Conservation (phyloP, 2,329 filamentous ascomycete genomes). For the Diaporthe australafricana region DNA sequence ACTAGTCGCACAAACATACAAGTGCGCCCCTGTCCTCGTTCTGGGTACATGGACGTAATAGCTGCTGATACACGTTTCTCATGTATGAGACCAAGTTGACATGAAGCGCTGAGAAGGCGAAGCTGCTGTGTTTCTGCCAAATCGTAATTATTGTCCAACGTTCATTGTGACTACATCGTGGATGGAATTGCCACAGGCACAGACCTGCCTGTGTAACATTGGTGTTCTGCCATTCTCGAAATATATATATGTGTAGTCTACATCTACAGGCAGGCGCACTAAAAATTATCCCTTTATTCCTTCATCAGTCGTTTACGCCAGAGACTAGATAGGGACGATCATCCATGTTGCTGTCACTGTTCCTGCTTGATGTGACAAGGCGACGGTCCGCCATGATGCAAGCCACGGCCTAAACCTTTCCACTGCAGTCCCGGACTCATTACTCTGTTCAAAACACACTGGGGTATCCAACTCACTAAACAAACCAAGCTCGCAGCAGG, state of each 20-base stretch:
- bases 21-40: no score
- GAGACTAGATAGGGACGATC: neutral
- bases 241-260: neutral
- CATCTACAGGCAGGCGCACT: slow-evolving; percentile 1
- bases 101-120: no score
- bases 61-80: no score
- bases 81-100: no score
- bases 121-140: no score
- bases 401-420: neutral
- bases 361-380: neutral
- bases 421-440: neutral
- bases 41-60: no score
- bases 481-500: neutral
- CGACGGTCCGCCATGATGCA: neutral
- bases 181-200: no score
- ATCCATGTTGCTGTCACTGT: neutral
- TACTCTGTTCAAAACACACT: slow-evolving; percentile 8
- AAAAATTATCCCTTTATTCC: neutral
- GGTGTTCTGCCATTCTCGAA: neutral
- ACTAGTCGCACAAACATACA: no score
- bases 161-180: no score
- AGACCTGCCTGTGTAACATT: neutral
- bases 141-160: no score
- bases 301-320: neutral
- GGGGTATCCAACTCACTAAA: slow-evolving; percentile 12